A percentile compares a stretch with the other conserved stretches of the same genome.
Evolutionary conservation across 2,329 filamentous ascomycete genomes (phyloP).

Genomic region (Neobulgaria alba): DNA sequence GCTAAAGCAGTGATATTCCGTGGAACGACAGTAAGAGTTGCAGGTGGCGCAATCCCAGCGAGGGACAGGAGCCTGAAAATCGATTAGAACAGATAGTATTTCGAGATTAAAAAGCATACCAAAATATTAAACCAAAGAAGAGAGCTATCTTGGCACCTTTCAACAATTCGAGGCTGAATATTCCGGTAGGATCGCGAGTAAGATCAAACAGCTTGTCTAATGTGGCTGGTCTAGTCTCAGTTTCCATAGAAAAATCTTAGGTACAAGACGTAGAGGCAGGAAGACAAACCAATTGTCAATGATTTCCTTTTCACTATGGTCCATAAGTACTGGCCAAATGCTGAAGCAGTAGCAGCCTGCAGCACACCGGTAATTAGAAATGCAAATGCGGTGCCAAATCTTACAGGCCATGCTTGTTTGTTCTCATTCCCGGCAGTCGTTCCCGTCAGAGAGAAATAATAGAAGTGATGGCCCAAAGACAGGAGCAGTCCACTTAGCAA

Average conservation of each 20-base stretch:
- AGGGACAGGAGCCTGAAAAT: constrained; percentile 6
- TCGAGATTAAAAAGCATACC: too few species aligned
- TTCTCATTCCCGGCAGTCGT: neutral
- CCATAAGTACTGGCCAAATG: constrained; percentile 7
- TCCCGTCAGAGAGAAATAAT: constrained; percentile 2
- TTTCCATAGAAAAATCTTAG: too few species aligned
- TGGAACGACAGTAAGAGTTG: constrained; percentile 4
- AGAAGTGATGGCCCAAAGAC: constrained; percentile 5
- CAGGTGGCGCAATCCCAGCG: constrained; percentile 6
- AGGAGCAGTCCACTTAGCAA: constrained; percentile 1
- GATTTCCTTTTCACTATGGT: neutral
- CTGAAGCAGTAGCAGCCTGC: neutral
- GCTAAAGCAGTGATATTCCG: too few species aligned
- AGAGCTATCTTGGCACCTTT: neutral
- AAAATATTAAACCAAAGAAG: neutral
- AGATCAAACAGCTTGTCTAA: constrained; percentile 3
- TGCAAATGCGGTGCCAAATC: constrained; percentile 3
- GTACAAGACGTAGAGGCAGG: too few species aligned
- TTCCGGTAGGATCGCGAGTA: constrained; percentile 3
- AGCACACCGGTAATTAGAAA: neutral
- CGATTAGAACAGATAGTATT: too few species aligned
- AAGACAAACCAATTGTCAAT: neutral
- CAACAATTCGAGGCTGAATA: constrained; percentile 1
- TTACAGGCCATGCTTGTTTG: constrained; percentile 3
- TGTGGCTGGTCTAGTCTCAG: too few species aligned